Conservation (phyloP, 2,329 filamentous ascomycete genomes). For the Cladophialophora yegresii region DNA sequence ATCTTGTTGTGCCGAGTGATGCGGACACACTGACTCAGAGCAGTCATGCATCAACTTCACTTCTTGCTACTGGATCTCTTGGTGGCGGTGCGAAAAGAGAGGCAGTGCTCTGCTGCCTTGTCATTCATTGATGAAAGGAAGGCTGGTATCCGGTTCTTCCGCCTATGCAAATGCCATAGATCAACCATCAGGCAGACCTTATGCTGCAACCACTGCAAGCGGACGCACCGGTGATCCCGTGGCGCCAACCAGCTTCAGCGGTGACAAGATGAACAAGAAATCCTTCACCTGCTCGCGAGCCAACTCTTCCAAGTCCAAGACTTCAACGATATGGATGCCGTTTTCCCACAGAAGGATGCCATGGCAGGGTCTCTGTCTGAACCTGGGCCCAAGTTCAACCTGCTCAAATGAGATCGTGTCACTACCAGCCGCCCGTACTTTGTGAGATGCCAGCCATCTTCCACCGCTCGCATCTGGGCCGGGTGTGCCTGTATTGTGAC, state of each 20-base stretch:
- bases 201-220: constrained; percentile 27
- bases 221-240: constrained; percentile 31
- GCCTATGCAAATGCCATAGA: background rate
- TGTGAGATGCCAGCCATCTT: constrained; percentile 27
- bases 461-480: constrained; percentile 25
- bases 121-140: too few species aligned
- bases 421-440: constrained; percentile 27
- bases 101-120: too few species aligned
- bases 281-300: constrained; percentile 26
- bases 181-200: background rate
- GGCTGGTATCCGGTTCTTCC: too few species aligned
- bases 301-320: constrained; percentile 32
- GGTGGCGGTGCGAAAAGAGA: too few species aligned
- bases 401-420: constrained; percentile 33
- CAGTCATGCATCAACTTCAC: background rate
- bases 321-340: constrained; percentile 32
- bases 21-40: background rate
- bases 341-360: constrained; percentile 26
- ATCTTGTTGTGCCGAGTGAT: too few species aligned
- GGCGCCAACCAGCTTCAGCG: constrained; percentile 31
- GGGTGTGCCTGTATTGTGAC: constrained; percentile 24
- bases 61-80: background rate
- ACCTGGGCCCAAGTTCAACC: constrained; percentile 22
- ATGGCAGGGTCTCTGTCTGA: constrained; percentile 22
- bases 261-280: constrained; percentile 31